A percentile compares a stretch with the other conserved stretches of the same genome.
Conservation (phyloP, 805 yeast genomes). For the Metschnikowia kofuensis region DNA sequence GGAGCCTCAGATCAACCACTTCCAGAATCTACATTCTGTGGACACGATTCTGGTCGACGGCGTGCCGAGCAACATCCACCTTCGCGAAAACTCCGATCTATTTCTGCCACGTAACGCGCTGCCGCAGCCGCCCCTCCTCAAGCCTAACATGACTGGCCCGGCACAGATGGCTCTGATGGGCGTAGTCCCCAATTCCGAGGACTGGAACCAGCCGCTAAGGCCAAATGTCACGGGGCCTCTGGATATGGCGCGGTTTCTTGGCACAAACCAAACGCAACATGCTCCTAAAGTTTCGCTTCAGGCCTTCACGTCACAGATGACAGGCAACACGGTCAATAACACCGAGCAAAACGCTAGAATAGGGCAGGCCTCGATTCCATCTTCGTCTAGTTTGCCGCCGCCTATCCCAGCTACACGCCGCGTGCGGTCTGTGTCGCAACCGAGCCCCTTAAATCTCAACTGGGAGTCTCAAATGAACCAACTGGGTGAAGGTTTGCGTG, state of each 20-base stretch:
- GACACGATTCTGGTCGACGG: constrained; percentile 76
- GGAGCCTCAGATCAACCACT: constrained; percentile 66
- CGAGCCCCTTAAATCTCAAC: constrained; percentile 15
- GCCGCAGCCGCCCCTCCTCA: constrained; percentile 23
- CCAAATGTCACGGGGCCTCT: constrained; percentile 29
- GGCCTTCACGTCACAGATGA: constrained; percentile 41
- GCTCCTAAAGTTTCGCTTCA: constrained; percentile 35
- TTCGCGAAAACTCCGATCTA: constrained; percentile 19
- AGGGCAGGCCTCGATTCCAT: constrained; percentile 1
- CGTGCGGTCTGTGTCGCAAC: constrained; percentile 32
- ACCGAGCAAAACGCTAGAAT: constrained; percentile 34
- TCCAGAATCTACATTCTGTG: constrained; percentile 67
- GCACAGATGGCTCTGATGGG: constrained; percentile 38
- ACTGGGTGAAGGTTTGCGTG: too few species aligned
- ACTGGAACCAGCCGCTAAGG: constrained; percentile 10
- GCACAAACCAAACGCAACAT: constrained; percentile 18
- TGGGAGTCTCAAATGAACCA: background rate
- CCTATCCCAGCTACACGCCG: constrained; percentile 41
- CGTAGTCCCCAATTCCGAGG: background rate
- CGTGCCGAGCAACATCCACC: constrained; percentile 55
- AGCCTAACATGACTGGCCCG: constrained; percentile 48
- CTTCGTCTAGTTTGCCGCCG: constrained; percentile 17
- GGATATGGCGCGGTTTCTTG: constrained; percentile 34
- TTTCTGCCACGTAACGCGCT: constrained; percentile 13
- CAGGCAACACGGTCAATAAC: constrained; percentile 34